Base-by-base conservation (phyloP, 768 basidiomycete genomes). In the Lactarius evosmus region DNA sequence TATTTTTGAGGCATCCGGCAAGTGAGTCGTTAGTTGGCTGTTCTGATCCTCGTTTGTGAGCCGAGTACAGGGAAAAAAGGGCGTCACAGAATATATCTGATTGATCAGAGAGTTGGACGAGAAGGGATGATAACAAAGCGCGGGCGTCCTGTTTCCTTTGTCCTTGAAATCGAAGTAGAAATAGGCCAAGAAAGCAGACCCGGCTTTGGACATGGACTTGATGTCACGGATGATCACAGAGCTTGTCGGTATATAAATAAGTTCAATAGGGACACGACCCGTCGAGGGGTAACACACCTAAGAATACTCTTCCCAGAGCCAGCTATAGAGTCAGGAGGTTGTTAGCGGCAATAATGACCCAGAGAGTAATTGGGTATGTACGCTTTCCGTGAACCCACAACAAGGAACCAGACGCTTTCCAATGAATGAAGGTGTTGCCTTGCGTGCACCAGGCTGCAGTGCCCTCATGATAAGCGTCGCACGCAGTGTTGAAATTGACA, bases 291-390 rank as follows among this genome's bases (percentile, higher is more conserved):
- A 27, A 52, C 27, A 2, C 12, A 61, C 60, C 38, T 32, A 5
- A 61, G 53, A 12, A 61, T n/a, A 55, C 19, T 61, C 30, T 61
- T 61, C 2, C 60, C 60, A 29, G 60, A 61, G 14, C 60, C 60
- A 7, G 60, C 60, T 61, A 49, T 16, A 0, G 2, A 22, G 14
- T 4, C 49, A 33, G 32, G 8, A 16, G 16, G 11, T 25, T 16
- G 12, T 56, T 38, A 40, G 36, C 6, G 27, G 29, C 16, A 25
- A 44, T 16, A 40, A 38, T 8, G 16, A 17, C 38, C n/a, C 29
- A 36, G 9, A 16, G 11, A 1, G 14, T 3, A 8, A 19, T 33
- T 12, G 14, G 29, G 2, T 14, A 41, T 8, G 2, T 53, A 61
- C 60, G 52, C 17, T 61, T 55, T 25, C 52, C 52, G 25, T 53